A percentile compares a stretch with the other conserved stretches of the same genome.
Conservation (phyloP, 2,329 filamentous ascomycete species). For the Curvularia hawaiiensis region DNA sequence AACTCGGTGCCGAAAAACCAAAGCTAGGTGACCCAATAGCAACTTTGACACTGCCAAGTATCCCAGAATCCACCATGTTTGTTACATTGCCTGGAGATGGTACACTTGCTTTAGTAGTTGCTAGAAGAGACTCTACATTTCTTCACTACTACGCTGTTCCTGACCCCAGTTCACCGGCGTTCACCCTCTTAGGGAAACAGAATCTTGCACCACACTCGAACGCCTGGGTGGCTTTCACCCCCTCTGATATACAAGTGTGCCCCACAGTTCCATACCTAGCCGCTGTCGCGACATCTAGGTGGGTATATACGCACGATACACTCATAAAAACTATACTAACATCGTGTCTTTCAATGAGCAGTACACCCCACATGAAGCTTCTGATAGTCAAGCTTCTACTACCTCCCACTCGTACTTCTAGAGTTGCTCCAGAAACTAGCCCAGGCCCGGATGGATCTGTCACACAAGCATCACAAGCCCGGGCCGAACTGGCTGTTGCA, state of each 20-base stretch:
- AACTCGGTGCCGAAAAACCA: constrained; percentile 31
- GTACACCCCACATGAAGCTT: constrained; percentile 66
- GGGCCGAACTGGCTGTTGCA: constrained; percentile 57
- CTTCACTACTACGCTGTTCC: constrained; percentile 60
- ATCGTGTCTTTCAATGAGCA: not conserved
- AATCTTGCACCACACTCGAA: constrained; percentile 67
- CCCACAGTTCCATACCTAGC: constrained; percentile 61
- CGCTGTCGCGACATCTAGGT: constrained; percentile 62
- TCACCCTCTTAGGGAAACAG: constrained; percentile 58
- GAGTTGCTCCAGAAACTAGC: constrained; percentile 5
- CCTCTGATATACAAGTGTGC: constrained; percentile 60
- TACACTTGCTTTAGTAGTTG: constrained; percentile 58
- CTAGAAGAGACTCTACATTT: constrained; percentile 63
- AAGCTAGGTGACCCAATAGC: constrained; percentile 49
- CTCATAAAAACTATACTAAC: not conserved
- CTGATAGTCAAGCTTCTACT: constrained; percentile 63
- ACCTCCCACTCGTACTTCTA: constrained; percentile 43
- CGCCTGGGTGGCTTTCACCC: constrained; percentile 68
- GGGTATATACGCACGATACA: not conserved
- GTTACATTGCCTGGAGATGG: constrained; percentile 54
- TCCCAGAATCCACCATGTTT: constrained; percentile 64
- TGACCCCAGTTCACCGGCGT: constrained; percentile 15
- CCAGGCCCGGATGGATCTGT: constrained; percentile 20
- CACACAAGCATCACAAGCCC: constrained; percentile 59
- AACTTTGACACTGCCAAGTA: constrained; percentile 54